Conservation (phyloP, 2,329 filamentous ascomycete species). For the Exophiala lecanii-corni region DNA sequence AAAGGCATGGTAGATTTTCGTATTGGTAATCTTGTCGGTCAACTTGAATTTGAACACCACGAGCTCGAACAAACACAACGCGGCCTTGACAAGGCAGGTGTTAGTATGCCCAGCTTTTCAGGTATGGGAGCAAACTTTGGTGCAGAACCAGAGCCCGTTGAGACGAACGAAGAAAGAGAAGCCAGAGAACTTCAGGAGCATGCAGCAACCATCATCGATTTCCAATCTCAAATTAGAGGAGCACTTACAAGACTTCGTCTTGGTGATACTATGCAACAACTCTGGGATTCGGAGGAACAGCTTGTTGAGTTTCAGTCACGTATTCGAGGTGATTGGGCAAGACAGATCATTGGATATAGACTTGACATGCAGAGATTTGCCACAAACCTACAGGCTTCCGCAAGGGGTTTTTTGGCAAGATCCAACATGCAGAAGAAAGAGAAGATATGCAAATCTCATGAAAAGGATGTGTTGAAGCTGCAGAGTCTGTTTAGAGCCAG, state of each 20-base stretch:
- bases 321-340: slow-evolving; percentile 79
- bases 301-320: slow-evolving; percentile 79
- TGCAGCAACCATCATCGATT: slow-evolving; percentile 65
- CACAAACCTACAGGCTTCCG: slow-evolving; percentile 70
- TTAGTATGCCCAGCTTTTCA: slow-evolving; percentile 95
- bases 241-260: slow-evolving; percentile 72
- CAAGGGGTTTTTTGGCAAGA: slow-evolving; percentile 71
- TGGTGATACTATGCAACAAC: slow-evolving; percentile 75
- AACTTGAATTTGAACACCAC: slow-evolving; percentile 95
- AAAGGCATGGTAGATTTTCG: slow-evolving; percentile 93
- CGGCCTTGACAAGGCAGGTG: slow-evolving; percentile 88
- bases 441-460: slow-evolving; percentile 63
- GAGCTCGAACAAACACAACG: slow-evolving; percentile 97
- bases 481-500: slow-evolving; percentile 72
- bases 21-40: slow-evolving; percentile 93
- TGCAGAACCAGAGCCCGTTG: slow-evolving; percentile 67
- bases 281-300: slow-evolving; percentile 80
- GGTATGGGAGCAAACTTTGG: slow-evolving; percentile 96
- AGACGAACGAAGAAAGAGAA: slow-evolving; percentile 86
- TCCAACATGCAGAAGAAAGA: slow-evolving; percentile 59
- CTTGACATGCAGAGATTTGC: slow-evolving; percentile 80
- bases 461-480: slow-evolving; percentile 68
- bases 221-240: slow-evolving; percentile 83
- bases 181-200: slow-evolving; percentile 76
- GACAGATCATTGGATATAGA: slow-evolving; percentile 77